Percentiles rank a stretch among this genome's conserved stretches.
Conservation (phyloP, 2,329 filamentous ascomycete species). For the Phialophora verrucosa region DNA sequence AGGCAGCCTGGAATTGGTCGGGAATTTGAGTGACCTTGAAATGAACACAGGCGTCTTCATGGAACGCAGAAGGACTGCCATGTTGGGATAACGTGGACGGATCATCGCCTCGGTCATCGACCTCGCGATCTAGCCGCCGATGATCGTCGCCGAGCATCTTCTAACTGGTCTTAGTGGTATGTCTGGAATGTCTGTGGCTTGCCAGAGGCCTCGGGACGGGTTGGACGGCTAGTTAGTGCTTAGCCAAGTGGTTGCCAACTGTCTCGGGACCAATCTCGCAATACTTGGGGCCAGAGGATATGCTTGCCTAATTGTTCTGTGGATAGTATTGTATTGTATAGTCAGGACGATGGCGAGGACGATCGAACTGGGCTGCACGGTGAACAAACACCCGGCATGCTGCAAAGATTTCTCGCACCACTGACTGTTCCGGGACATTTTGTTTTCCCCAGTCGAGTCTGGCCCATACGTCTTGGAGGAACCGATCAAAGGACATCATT, state of each 20-base stretch:
- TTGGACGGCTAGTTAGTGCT: conserved; percentile 5
- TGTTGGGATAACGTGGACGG: background rate
- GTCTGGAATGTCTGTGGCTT: background rate
- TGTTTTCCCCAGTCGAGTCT: background rate
- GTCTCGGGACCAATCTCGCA: conserved; percentile 11
- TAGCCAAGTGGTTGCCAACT: conserved; percentile 13
- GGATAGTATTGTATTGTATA: background rate
- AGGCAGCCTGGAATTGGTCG: background rate
- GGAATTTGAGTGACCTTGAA: background rate
- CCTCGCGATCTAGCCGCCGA: conserved; percentile 15
- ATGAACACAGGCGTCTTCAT: background rate
- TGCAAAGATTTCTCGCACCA: background rate
- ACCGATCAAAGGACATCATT: background rate
- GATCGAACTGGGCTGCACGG: background rate
- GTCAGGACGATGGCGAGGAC: background rate
- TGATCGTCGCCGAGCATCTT: conserved; percentile 1
- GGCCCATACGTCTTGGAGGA: background rate
- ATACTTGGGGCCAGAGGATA: conserved; percentile 5
- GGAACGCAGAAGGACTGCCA: background rate
- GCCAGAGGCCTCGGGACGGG: background rate
- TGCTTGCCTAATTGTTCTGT: background rate
- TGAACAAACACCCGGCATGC: background rate
- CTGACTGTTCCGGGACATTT: background rate
- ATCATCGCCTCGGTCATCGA: conserved; percentile 11
- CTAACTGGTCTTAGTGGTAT: background rate